Evolutionary conservation across 2,329 filamentous ascomycete genomes (phyloP).

Genomic region (Diaporthe destruens): DNA sequence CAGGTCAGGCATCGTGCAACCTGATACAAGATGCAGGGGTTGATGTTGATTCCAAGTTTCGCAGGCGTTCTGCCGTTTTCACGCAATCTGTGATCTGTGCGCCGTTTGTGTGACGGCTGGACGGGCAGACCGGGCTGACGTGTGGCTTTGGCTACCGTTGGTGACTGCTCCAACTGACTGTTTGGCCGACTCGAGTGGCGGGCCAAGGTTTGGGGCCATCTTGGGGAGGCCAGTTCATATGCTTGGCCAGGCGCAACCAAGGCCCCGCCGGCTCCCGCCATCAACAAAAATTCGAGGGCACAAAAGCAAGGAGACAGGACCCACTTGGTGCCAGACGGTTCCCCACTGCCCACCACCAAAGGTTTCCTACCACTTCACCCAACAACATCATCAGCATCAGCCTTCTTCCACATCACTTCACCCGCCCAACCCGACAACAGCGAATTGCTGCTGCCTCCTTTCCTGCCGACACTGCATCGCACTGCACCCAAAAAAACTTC

Average conservation of each 20-base stretch:
- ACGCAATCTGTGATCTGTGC: too few relatives aligned
- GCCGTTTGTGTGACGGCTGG: too few relatives aligned
- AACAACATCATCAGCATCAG: constrained; percentile 17
- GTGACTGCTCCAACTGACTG: neutral
- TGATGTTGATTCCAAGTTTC: too few relatives aligned
- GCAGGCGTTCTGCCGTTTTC: too few relatives aligned
- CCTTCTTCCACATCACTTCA: constrained; percentile 17
- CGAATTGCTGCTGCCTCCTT: neutral
- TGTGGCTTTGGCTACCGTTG: too few relatives aligned
- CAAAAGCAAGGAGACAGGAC: constrained; percentile 15
- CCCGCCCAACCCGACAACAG: neutral
- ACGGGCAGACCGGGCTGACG: too few relatives aligned
- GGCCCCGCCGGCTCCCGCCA: constrained; percentile 7
- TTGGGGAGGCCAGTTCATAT: neutral
- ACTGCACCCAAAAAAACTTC: neutral
- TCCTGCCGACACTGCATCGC: constrained; percentile 8
- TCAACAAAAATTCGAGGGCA: neutral
- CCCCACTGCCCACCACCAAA: constrained; percentile 12
- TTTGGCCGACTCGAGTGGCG: constrained; percentile 17
- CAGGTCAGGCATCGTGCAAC: too few relatives aligned
- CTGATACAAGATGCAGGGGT: too few relatives aligned
- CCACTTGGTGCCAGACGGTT: constrained; percentile 22
- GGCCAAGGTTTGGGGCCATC: neutral
- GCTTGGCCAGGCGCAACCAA: neutral
- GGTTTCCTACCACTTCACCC: constrained; percentile 24